Conservation (phyloP, 1,139 yeast genomes). For the Kluyveromyces sp. region DNA sequence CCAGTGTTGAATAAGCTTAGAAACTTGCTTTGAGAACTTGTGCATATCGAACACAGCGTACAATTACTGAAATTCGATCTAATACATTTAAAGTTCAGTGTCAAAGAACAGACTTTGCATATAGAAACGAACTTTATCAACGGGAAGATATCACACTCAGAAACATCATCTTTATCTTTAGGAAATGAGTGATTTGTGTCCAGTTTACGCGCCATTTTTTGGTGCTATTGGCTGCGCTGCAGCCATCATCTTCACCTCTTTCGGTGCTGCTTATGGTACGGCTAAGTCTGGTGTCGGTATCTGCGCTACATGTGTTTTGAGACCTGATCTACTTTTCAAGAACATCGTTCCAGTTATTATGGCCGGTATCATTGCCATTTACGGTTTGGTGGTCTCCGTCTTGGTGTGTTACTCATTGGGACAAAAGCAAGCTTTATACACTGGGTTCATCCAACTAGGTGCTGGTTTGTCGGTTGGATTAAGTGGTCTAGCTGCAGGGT, state of each 20-base stretch:
- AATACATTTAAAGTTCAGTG: no score
- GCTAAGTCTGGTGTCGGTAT: conserved; percentile 99
- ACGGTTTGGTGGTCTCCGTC: conserved; percentile 95
- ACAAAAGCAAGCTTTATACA: conserved; percentile 87
- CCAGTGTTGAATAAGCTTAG: neutral
- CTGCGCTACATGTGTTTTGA: conserved; percentile 94
- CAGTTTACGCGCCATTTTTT: conserved; percentile 63
- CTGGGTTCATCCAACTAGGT: conserved; percentile 97
- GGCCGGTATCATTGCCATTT: conserved; percentile 99
- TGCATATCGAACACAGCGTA: neutral
- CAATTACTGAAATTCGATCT: neutral
- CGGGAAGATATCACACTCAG: no score
- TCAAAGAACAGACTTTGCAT: no score
- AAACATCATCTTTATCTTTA: no score
- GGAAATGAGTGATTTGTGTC: conserved; percentile 35
- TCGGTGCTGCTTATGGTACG: conserved; percentile 99
- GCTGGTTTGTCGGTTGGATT: conserved; percentile 97
- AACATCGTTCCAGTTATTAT: conserved; percentile 94
- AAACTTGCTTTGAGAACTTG: neutral
- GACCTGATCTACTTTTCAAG: conserved; percentile 91
- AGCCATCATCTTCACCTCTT: conserved; percentile 96
- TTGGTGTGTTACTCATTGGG: conserved; percentile 85
- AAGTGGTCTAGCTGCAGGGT: conserved; percentile 96
- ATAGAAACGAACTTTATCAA: no score
- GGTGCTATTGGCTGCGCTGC: conserved; percentile 99